phyloP scores from a whole-genome alignment of 768 basidiomycete species.

The Collybiopsis luxurians region DNA sequence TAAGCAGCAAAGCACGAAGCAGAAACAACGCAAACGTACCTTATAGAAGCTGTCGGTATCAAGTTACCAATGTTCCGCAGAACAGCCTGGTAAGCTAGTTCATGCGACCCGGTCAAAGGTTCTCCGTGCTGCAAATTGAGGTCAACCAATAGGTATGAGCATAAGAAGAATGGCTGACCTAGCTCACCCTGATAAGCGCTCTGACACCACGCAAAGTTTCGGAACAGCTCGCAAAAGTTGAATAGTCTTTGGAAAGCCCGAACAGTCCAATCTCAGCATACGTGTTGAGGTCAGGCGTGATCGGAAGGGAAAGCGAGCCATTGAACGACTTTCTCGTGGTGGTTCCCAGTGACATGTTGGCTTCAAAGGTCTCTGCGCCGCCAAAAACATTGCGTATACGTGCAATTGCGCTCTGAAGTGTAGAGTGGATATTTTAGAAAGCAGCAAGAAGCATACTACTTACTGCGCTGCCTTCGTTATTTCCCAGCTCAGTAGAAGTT shows the following conservation, averaged over 20 bases:
- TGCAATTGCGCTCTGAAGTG: conserved; percentile 63
- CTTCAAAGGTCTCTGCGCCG: conserved; percentile 85
- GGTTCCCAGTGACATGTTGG: conserved; percentile 80
- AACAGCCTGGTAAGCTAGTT: conserved; percentile 82
- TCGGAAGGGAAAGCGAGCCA: conserved; percentile 59
- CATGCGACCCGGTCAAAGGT: conserved; percentile 52
- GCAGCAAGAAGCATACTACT: conserved; percentile 26
- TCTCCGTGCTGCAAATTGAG: conserved; percentile 31
- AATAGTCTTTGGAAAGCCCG: conserved; percentile 77
- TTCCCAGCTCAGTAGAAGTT: conserved; percentile 88
- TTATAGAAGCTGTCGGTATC: conserved; percentile 74
- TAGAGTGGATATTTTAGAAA: not conserved
- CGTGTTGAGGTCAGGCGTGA: conserved; percentile 56
- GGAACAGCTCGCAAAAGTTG: conserved; percentile 69
- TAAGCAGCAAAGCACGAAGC: not conserved
- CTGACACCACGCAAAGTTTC: conserved; percentile 64
- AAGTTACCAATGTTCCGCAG: conserved; percentile 74
- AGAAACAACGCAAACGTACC: conserved; percentile 42
- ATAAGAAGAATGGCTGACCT: conserved; percentile 36
- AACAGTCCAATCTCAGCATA: conserved; percentile 70
- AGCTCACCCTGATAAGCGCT: conserved; percentile 75
- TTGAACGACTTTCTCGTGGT: conserved; percentile 84
- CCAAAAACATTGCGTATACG: conserved; percentile 88
- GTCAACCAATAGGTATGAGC: conserved; percentile 15
- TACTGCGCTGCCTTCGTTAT: conserved; percentile 91